Base-by-base conservation (phyloP, 139 green algal species). In the Chlamydomonas incerta region DNA sequence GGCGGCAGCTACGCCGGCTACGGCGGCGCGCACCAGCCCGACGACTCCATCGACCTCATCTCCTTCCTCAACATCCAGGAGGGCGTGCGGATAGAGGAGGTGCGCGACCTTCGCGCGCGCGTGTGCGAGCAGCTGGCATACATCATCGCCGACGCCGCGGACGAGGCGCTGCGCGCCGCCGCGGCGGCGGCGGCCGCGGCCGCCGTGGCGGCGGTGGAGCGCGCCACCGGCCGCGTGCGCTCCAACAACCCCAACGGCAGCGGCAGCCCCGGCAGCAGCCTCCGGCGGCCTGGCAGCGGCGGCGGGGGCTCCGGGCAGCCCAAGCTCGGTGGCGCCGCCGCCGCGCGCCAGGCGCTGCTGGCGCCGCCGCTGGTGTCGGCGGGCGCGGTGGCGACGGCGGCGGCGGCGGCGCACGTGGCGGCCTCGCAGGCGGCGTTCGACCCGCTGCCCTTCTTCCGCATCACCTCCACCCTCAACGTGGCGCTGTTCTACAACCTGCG, bases 111-210 rank as follows among this genome's bases (percentile, higher is more conserved):
- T 50, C 70, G 26, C 26, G 63, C 58, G 5, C 75, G 82, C 21
- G 50, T 88, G 14, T 74, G 82, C 50, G 18, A 65, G 31, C 87
- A 91, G 80, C 69, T 91, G 28, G 69, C 87, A 0, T 72, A 85
- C 74, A 91, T 91, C 41, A 70, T 88, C 0, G 79, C 87, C n/a
- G 87, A 91, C 41, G 75, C 82, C 0, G 87, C 82, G 1, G 81
- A 90, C 52, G 74, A 86, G 28, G 74, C 82, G 33, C 69, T 88
- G 15, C 80, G 52, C 33, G 52, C 50, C 67, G 67, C 80, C 24
- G 80, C 70, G 13, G 65, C 67, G 0, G 80, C 67, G 6, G 80
- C 80, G 10, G 80, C 80, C 0, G 67, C 67, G 11, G 80, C 80
- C 50, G 80, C 80, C 34, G 52, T 77, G 50, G 80, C 80, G 50